Conservation (phyloP, 805 yeast genomes). For the Kluyveromyces lactis region DNA sequence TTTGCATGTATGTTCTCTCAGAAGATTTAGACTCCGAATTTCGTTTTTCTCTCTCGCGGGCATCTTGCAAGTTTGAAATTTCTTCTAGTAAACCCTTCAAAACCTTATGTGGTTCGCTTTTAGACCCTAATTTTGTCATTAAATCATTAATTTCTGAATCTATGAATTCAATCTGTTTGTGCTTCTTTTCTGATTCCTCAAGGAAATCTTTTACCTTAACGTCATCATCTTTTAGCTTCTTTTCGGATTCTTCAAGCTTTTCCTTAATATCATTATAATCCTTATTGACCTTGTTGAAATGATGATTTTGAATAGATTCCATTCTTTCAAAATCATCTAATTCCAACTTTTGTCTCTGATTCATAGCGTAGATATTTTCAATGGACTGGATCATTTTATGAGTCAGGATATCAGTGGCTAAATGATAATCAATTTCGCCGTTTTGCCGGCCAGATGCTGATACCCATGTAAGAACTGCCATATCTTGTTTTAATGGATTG, state of each 20-base stretch:
- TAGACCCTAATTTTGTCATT: conserved; percentile 12
- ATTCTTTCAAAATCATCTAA: conserved; percentile 36
- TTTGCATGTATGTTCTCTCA: conserved; percentile 57
- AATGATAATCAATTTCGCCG: conserved; percentile 28
- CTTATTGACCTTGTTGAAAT: conserved; percentile 35
- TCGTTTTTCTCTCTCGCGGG: conserved; percentile 36
- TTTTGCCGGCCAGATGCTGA: conserved; percentile 29
- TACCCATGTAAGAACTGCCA: conserved; percentile 43
- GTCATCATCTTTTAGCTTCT: conserved; percentile 26
- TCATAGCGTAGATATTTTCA: conserved; percentile 38
- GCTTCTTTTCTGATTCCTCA: conserved; percentile 18
- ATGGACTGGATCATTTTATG: conserved; percentile 55
- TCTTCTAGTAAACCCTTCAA: conserved; percentile 16
- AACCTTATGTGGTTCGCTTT: conserved; percentile 7
- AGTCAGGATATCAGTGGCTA: conserved; percentile 40
- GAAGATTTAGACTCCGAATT: conserved; percentile 40
- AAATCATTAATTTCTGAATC: conserved; percentile 25
- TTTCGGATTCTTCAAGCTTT: conserved; percentile 37
- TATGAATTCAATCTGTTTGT: conserved; percentile 19
- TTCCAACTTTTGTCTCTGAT: conserved; percentile 40
- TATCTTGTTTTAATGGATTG: conserved; percentile 54
- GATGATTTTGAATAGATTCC: conserved; percentile 33
- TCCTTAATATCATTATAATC: conserved; percentile 38
- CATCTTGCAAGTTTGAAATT: conserved; percentile 39
- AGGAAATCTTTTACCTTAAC: conserved; percentile 25